phyloP scores from a whole-genome alignment of 768 basidiomycete genomes.

The Mycena venus region DNA sequence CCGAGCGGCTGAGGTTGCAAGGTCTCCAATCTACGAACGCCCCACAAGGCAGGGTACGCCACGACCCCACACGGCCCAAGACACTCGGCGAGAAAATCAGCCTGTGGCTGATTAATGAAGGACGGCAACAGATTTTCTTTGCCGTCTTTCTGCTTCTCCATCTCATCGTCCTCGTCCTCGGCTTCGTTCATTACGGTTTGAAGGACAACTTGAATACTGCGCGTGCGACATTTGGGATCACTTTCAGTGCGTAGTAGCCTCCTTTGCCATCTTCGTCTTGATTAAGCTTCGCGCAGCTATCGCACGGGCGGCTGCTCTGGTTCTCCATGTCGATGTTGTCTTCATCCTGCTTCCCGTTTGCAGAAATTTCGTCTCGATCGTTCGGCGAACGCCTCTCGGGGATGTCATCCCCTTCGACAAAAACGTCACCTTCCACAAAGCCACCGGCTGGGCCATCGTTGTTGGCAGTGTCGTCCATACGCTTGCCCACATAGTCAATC shows the following conservation, averaged over 20 bases:
- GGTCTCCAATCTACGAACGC: constrained; percentile 61
- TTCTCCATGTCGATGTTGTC: constrained; percentile 91
- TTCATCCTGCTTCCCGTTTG: constrained; percentile 97
- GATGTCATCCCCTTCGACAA: constrained; percentile 93
- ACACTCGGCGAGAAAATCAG: constrained; percentile 44
- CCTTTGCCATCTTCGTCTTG: not conserved
- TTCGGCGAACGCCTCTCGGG: constrained; percentile 89
- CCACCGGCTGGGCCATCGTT: constrained; percentile 92
- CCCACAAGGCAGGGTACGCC: constrained; percentile 41
- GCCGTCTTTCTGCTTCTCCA: constrained; percentile 73
- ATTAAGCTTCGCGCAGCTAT: constrained; percentile 65
- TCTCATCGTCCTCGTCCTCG: constrained; percentile 67
- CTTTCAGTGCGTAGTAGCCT: constrained; percentile 59
- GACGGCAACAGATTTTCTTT: constrained; percentile 69
- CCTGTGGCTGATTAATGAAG: constrained; percentile 80
- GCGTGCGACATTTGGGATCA: constrained; percentile 68
- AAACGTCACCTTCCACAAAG: constrained; percentile 92
- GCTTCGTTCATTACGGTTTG: constrained; percentile 67
- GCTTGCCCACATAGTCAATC: constrained; percentile 89
- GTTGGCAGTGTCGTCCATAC: constrained; percentile 83
- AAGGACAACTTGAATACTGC: constrained; percentile 72
- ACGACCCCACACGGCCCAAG: constrained; percentile 51
- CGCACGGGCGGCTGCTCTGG: constrained; percentile 89
- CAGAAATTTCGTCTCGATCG: constrained; percentile 92
- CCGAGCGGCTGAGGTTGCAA: constrained; percentile 72